Percentiles rank a stretch among this genome's conserved stretches.
Conservation (phyloP, 2,329 filamentous ascomycete genomes). For the Teratosphaeria pseudoeucalypti region DNA sequence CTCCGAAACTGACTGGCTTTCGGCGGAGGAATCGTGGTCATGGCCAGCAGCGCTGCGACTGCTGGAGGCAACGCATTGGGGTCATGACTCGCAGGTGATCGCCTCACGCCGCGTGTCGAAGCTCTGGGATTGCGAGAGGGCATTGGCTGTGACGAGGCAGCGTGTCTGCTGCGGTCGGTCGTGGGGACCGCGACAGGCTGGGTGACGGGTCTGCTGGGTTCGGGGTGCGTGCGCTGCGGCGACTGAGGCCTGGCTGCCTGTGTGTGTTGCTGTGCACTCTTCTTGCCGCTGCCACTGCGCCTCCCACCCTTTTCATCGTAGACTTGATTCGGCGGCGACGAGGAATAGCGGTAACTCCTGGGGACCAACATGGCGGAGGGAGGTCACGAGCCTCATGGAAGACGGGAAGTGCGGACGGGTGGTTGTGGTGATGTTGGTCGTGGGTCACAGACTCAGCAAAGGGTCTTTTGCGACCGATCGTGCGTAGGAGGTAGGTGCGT, state of each 20-base stretch:
- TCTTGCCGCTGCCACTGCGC: constrained; percentile 1
- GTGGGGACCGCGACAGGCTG: constrained; percentile 12
- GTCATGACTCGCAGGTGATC: constrained; percentile 24
- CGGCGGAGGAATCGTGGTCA: constrained; percentile 49
- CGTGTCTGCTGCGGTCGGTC: constrained; percentile 5
- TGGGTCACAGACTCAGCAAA: background rate
- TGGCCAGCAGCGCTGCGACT: constrained; percentile 47
- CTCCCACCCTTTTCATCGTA: constrained; percentile 10
- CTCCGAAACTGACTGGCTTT: constrained; percentile 27
- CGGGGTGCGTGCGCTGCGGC: constrained; percentile 3
- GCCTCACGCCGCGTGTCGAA: constrained; percentile 10
- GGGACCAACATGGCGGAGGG: constrained; percentile 34
- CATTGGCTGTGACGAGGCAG: constrained; percentile 14
- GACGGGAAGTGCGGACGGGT: background rate
- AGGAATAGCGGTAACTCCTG: constrained; percentile 34
- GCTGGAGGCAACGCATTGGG: constrained; percentile 41
- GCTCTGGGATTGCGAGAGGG: constrained; percentile 9
- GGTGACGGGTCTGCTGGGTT: constrained; percentile 5
- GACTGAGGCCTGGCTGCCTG: background rate
- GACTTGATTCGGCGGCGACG: constrained; percentile 21
- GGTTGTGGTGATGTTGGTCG: background rate
- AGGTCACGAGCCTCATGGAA: background rate
- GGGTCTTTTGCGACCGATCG: background rate
- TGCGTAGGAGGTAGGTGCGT: no score
- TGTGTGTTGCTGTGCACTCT: background rate